Percentiles rank a stretch among this genome's conserved stretches.
Evolutionary conservation across 148 eudicot genomes (phyloP).

Genomic region (Nepenthes gracilis): DNA sequence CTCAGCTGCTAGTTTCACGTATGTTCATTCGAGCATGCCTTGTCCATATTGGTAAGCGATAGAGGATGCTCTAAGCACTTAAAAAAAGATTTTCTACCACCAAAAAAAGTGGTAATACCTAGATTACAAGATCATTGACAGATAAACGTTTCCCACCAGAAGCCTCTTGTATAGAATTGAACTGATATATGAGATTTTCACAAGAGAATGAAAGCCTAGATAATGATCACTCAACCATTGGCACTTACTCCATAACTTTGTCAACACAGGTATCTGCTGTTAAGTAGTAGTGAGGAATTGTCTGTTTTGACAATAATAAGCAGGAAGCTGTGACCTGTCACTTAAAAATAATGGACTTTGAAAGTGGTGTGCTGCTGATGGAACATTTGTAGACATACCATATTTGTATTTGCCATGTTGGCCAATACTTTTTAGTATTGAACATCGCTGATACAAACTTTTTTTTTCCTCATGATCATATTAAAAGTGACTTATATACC

Average conservation of each 20-base stretch:
- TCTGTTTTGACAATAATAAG: constrained; percentile 14
- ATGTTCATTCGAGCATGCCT: neutral
- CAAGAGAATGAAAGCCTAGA: neutral
- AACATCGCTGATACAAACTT: no score
- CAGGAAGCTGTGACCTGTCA: constrained; percentile 15
- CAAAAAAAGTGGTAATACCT: constrained; percentile 31
- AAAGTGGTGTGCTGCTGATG: neutral
- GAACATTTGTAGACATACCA: no score
- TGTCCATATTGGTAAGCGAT: neutral
- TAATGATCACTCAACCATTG: constrained; percentile 1
- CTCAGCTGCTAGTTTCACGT: no score
- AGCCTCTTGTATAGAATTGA: constrained; percentile 81
- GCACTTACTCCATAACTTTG: constrained; percentile 69
- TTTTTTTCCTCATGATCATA: no score
- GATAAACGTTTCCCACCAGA: constrained; percentile 93
- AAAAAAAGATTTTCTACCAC: neutral
- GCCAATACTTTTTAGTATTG: no score
- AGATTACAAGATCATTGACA: constrained; percentile 87
- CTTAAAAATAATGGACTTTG: neutral
- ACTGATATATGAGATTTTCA: constrained; percentile 20
- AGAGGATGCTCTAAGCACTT: neutral
- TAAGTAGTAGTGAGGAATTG: constrained; percentile 15
- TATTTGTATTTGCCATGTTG: no score
- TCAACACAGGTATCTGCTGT: constrained; percentile 11
- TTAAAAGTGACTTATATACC: no score